A percentile compares a stretch with the other conserved stretches of the same genome.
Conservation (phyloP, 2,329 filamentous ascomycete species). For the Colletotrichum acutatum region DNA sequence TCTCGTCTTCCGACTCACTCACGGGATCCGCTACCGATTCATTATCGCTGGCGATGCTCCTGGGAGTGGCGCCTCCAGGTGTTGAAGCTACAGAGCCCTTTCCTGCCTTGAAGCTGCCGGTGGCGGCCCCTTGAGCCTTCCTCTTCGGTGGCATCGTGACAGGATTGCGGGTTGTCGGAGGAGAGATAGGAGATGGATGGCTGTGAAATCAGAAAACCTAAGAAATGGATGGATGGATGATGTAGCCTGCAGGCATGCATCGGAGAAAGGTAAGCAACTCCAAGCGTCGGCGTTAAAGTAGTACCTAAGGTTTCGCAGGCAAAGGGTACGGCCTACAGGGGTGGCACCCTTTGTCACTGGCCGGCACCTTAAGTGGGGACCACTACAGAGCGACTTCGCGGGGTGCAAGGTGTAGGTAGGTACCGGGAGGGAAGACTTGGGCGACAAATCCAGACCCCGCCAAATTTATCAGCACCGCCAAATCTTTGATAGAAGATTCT, state of each 20-base stretch:
- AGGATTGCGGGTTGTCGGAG: slow-evolving; percentile 6
- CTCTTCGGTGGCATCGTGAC: slow-evolving; percentile 75
- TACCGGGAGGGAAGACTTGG: slow-evolving; percentile 19
- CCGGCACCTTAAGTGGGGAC: not conserved
- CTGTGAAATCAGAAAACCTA: not conserved
- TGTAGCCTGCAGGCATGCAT: slow-evolving; percentile 18
- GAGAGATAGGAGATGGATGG: not conserved
- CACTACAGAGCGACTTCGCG: slow-evolving; percentile 8
- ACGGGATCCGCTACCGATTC: slow-evolving; percentile 47
- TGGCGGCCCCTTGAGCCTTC: slow-evolving; percentile 66
- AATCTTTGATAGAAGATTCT: slow-evolving; percentile 26
- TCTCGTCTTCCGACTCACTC: slow-evolving; percentile 59
- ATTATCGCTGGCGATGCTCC: slow-evolving; percentile 66
- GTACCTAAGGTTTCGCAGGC: not conserved
- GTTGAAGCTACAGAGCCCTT: slow-evolving; percentile 69
- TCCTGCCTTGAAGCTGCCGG: slow-evolving; percentile 64
- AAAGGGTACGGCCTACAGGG: not conserved
- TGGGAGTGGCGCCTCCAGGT: slow-evolving; percentile 69
- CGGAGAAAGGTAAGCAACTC: not conserved
- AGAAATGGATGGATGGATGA: slow-evolving; percentile 1
- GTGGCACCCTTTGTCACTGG: slow-evolving; percentile 6
- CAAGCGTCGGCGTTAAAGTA: not conserved
- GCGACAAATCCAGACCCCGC: slow-evolving; percentile 26
- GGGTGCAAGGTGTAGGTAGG: slow-evolving; percentile 11
- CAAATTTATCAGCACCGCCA: slow-evolving; percentile 37